These are phyloP conservation scores for Trichoderma erinaceum DNA, from an alignment of 495 filamentous ascomycete genomes.

Conservation along the genomic window DNA sequence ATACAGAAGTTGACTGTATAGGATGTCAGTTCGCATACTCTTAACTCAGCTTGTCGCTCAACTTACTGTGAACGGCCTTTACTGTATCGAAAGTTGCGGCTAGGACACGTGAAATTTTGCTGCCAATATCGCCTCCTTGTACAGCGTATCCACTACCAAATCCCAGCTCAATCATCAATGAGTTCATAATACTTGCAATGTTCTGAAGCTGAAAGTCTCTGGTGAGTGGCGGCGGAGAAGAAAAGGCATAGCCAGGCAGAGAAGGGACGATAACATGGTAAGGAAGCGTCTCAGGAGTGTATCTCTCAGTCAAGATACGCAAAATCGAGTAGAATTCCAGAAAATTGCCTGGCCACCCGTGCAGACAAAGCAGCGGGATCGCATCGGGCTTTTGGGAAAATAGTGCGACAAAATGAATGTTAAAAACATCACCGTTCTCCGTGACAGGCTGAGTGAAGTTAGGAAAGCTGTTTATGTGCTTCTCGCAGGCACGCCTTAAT, in stretches of 20 bases:
- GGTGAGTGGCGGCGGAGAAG: slow-evolving; percentile 46
- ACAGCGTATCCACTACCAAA: slow-evolving; percentile 53
- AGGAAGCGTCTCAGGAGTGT: slow-evolving; percentile 43
- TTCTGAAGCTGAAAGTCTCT: slow-evolving; percentile 40
- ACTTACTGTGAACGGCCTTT: not conserved
- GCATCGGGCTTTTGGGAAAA: slow-evolving; percentile 54
- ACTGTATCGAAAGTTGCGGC: slow-evolving; percentile 4
- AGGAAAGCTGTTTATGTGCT: slow-evolving; percentile 53
- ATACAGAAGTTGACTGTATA: slow-evolving; percentile 15
- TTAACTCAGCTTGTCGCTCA: no score
- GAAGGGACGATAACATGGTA: slow-evolving; percentile 60
- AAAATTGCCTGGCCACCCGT: slow-evolving; percentile 38
- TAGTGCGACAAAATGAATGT: slow-evolving; percentile 54
- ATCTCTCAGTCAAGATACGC: slow-evolving; percentile 38
- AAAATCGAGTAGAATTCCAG: slow-evolving; percentile 44
- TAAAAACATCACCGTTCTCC: slow-evolving; percentile 30
- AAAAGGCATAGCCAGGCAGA: slow-evolving; percentile 54
- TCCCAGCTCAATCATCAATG: slow-evolving; percentile 51
- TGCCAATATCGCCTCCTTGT: slow-evolving; percentile 60
- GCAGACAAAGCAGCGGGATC: slow-evolving; percentile 48
- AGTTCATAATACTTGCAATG: slow-evolving; percentile 42
- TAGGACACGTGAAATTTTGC: slow-evolving; percentile 16
- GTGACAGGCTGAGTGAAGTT: slow-evolving; percentile 48
- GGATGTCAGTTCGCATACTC: not conserved
- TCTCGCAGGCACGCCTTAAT: slow-evolving; percentile 36